Evolutionary conservation across 2,329 filamentous ascomycete genomes (phyloP).

Genomic region (Atkinsonella hypoxylon): DNA sequence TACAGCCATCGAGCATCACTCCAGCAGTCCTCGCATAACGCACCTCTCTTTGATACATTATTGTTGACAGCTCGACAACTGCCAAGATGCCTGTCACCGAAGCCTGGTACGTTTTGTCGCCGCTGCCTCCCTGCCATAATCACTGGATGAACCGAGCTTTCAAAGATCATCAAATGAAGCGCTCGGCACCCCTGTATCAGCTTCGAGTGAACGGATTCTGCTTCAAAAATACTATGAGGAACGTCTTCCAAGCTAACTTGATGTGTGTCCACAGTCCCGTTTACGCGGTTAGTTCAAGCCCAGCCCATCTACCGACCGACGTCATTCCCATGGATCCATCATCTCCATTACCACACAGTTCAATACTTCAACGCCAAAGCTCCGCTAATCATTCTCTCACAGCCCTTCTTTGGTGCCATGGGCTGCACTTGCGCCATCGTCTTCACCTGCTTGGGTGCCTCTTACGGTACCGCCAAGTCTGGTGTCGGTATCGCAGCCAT

Average conservation of each 20-base stretch:
- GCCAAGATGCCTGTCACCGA: slow-evolving; percentile 59
- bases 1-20: slow-evolving; percentile 6
- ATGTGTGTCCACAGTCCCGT: slow-evolving; percentile 57
- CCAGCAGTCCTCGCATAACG: background rate
- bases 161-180: slow-evolving; percentile 18
- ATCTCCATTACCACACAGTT: slow-evolving; percentile 11
- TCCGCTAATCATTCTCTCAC: slow-evolving; percentile 22
- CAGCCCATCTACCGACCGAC: slow-evolving; percentile 18
- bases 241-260: slow-evolving; percentile 29
- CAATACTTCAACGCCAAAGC: slow-evolving; percentile 10
- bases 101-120: slow-evolving; percentile 59
- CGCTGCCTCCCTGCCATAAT: slow-evolving; percentile 18
- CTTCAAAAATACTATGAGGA: slow-evolving; percentile 3
- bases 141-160: slow-evolving; percentile 12
- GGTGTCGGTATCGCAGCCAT: slow-evolving; percentile 97
- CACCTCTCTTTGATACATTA: slow-evolving; percentile 8
- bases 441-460: slow-evolving; percentile 92
- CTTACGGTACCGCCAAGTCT: slow-evolving; percentile 98
- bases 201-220: background rate
- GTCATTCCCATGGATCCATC: slow-evolving; percentile 14
- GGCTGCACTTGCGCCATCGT: slow-evolving; percentile 95
- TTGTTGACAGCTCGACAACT: slow-evolving; percentile 18
- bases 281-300: slow-evolving; percentile 77
- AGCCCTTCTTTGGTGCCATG: slow-evolving; percentile 94
- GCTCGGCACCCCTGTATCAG: slow-evolving; percentile 14